phyloP scores from a whole-genome alignment of 2,329 filamentous ascomycete species.

The Alternaria gaisen region DNA sequence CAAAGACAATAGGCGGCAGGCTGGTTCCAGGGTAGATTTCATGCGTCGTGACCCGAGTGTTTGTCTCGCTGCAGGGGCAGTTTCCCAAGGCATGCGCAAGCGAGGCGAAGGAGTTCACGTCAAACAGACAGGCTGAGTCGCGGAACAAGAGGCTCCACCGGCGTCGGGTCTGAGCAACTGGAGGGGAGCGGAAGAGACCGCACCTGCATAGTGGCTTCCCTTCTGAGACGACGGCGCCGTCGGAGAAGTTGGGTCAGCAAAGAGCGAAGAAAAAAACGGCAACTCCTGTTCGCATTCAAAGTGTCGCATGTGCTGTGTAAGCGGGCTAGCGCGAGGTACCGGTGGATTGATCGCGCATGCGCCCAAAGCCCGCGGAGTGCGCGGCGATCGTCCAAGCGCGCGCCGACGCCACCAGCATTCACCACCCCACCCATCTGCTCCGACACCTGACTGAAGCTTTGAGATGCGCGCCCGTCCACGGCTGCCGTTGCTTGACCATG shows the following conservation, averaged over 20 bases:
- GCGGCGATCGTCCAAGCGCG: not conserved
- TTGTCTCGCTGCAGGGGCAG: constrained; percentile 23
- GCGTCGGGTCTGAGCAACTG: constrained; percentile 14
- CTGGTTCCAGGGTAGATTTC: constrained; percentile 28
- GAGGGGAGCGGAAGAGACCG: constrained; percentile 25
- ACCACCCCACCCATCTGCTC: constrained; percentile 17
- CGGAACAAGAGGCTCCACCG: constrained; percentile 8
- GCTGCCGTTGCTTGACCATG: constrained; percentile 44
- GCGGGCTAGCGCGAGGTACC: constrained; percentile 7
- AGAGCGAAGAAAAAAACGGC: not conserved
- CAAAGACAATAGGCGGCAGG: constrained; percentile 19
- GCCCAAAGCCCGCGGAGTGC: not conserved
- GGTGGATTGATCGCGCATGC: not conserved
- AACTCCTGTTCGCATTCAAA: not conserved
- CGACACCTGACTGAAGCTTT: constrained; percentile 10
- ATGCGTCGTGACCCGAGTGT: constrained; percentile 27
- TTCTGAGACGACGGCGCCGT: constrained; percentile 31
- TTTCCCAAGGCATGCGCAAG: constrained; percentile 27
- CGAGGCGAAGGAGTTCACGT: constrained; percentile 30
- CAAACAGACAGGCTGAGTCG: constrained; percentile 29
- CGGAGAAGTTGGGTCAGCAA: not conserved
- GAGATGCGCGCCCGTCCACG: constrained; percentile 34
- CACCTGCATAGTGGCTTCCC: constrained; percentile 23
- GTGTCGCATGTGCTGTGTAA: not conserved
- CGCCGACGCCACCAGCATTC: constrained; percentile 14